Evolutionary conservation across 495 filamentous ascomycete species (phyloP).

Genomic region (Penicillium desertorum): DNA sequence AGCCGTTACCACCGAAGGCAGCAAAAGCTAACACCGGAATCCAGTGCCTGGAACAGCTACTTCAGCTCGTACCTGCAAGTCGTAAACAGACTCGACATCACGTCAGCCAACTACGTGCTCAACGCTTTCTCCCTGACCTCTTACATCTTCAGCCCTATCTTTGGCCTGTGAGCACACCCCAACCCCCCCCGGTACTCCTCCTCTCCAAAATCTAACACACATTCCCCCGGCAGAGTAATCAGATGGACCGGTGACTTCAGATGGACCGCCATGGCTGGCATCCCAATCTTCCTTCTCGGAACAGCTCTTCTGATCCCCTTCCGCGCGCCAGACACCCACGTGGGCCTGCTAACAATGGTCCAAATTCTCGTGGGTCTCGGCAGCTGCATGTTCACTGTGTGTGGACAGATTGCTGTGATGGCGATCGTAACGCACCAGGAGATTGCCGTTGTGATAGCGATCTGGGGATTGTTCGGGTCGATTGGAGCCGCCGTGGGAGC

Average conservation of each 20-base stretch:
- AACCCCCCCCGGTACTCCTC: neutral
- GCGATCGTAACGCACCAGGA: constrained; percentile 61
- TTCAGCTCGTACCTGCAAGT: constrained; percentile 67
- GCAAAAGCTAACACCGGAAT: constrained; percentile 40
- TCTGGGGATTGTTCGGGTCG: constrained; percentile 57
- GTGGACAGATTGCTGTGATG: constrained; percentile 63
- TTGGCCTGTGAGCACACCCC: constrained; percentile 32
- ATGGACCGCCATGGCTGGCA: constrained; percentile 51
- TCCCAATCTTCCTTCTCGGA: constrained; percentile 56
- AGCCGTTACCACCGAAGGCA: neutral
- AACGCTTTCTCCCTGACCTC: constrained; percentile 49
- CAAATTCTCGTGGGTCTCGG: constrained; percentile 67
- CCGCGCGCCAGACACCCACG: constrained; percentile 52
- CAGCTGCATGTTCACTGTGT: constrained; percentile 56
- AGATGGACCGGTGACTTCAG: constrained; percentile 52
- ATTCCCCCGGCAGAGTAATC: constrained; percentile 34
- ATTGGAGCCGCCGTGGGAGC: constrained; percentile 63
- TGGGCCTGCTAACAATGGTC: constrained; percentile 66
- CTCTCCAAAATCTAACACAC: neutral
- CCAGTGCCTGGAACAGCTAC: constrained; percentile 55
- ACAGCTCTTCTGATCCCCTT: constrained; percentile 60
- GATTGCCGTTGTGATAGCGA: constrained; percentile 61
- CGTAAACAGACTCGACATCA: constrained; percentile 55
- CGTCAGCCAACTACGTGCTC: constrained; percentile 50
- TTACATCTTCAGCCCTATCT: constrained; percentile 39